phyloP scores from a whole-genome alignment of 78 protist genomes.

The Guillardia theta region DNA sequence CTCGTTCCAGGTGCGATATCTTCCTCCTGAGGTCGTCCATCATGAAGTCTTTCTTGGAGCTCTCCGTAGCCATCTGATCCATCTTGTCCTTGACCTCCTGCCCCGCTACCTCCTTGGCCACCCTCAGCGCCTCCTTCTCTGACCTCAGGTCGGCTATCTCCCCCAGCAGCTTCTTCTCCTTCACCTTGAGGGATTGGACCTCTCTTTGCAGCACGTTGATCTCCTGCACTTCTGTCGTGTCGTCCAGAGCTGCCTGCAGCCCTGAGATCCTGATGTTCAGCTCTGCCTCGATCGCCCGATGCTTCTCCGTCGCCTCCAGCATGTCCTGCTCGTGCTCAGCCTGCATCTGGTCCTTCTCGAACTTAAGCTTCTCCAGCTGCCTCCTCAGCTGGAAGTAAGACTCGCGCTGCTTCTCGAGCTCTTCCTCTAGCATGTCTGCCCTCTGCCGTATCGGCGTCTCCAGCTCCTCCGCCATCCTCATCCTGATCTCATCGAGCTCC shows the following conservation, averaged over 20 bases:
- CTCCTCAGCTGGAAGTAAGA: neutral
- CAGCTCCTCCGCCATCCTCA: neutral
- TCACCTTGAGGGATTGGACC: neutral
- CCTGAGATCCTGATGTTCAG: neutral
- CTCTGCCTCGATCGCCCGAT: neutral
- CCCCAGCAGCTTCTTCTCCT: neutral
- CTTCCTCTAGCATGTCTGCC: neutral
- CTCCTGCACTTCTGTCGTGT: constrained; percentile 6
- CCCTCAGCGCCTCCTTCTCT: neutral
- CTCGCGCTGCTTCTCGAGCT: constrained; percentile 7
- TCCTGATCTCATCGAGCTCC: neutral
- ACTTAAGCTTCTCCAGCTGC: neutral
- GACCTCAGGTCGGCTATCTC: neutral
- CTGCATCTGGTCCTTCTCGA: neutral
- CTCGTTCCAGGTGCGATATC: neutral
- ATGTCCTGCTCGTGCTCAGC: neutral
- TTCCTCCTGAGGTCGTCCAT: neutral
- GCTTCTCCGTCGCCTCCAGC: neutral
- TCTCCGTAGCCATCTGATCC: neutral
- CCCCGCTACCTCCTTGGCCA: neutral
- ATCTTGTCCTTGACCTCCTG: neutral
- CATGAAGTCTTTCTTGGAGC: neutral
- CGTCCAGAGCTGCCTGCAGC: neutral
- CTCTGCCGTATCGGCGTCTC: neutral
- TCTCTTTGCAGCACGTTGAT: neutral